Evolutionary conservation across 495 filamentous ascomycete species (phyloP).

Genomic region (Barbatosphaeria neglecta): DNA sequence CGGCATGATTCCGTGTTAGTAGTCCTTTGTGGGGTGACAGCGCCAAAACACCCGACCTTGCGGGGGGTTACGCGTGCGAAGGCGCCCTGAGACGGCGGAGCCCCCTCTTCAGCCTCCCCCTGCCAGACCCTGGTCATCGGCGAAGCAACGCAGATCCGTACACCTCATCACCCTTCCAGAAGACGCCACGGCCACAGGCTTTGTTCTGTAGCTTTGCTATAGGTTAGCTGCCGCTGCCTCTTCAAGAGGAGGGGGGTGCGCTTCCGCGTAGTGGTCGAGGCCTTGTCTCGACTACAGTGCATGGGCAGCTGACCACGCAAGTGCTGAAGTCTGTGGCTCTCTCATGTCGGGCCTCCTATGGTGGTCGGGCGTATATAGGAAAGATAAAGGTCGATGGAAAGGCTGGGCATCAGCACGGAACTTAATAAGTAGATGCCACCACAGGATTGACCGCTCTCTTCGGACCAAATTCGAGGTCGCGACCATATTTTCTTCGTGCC

Average conservation of each 20-base stretch:
- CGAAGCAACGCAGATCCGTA: background rate
- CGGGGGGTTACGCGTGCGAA: background rate
- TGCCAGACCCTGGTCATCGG: background rate
- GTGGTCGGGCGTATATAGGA: background rate
- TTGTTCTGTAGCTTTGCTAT: background rate
- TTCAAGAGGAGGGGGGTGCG: background rate
- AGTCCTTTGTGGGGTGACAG: background rate
- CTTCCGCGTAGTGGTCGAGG: background rate
- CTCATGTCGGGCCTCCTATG: background rate
- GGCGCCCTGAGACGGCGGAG: background rate
- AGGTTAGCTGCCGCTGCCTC: background rate
- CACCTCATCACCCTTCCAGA: background rate
- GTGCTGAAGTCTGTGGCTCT: background rate
- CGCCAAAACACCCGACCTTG: background rate
- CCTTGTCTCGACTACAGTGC: background rate
- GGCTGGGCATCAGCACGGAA: background rate
- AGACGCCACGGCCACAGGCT: background rate
- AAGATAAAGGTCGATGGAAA: background rate
- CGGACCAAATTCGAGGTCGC: too few relatives aligned
- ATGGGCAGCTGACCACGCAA: background rate
- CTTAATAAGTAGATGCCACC: background rate
- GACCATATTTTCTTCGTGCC: too few relatives aligned
- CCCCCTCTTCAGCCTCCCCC: background rate
- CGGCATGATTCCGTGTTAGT: background rate
- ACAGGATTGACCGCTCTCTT: background rate